Conservation (phyloP, 345 rosid genomes). For the Isatis tinctoria region DNA sequence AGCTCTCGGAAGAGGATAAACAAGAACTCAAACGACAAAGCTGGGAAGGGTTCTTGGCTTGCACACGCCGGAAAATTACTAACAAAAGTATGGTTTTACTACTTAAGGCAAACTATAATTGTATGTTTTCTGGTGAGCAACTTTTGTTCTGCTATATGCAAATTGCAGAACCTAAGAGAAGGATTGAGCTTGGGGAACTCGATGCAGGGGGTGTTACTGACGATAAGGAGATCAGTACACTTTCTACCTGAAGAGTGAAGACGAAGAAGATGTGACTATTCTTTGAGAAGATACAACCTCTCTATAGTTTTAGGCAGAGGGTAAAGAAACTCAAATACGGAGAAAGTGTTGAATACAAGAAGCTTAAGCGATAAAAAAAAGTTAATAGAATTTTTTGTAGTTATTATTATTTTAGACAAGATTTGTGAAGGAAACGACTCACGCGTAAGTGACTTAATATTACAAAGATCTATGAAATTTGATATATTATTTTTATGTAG, state of each 20-base stretch:
- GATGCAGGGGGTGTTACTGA: slow-evolving; percentile 18
- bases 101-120: not conserved
- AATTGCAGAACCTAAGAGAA: slow-evolving; percentile 68
- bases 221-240: slow-evolving; percentile 45
- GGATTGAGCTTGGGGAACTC: slow-evolving; percentile 48
- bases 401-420: not conserved
- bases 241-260: slow-evolving; percentile 44
- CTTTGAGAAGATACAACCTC: not conserved
- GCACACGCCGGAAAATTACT: slow-evolving; percentile 77
- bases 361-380: not conserved
- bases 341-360: slow-evolving; percentile 2
- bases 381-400: not conserved
- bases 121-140: not conserved
- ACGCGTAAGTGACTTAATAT: not conserved
- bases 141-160: not conserved
- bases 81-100: slow-evolving; percentile 61
- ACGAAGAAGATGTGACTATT: slow-evolving; percentile 21
- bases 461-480: not conserved
- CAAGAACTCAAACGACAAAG: slow-evolving; percentile 61
- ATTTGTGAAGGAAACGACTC: not conserved
- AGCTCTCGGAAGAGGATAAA: slow-evolving; percentile 72
- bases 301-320: not conserved
- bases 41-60: slow-evolving; percentile 88
- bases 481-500: not conserved
- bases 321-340: not conserved